Percentiles rank a stretch among this genome's conserved stretches.
Evolutionary conservation across 306 rosid species (phyloP).

Genomic region (Dalbergia cultrata): DNA sequence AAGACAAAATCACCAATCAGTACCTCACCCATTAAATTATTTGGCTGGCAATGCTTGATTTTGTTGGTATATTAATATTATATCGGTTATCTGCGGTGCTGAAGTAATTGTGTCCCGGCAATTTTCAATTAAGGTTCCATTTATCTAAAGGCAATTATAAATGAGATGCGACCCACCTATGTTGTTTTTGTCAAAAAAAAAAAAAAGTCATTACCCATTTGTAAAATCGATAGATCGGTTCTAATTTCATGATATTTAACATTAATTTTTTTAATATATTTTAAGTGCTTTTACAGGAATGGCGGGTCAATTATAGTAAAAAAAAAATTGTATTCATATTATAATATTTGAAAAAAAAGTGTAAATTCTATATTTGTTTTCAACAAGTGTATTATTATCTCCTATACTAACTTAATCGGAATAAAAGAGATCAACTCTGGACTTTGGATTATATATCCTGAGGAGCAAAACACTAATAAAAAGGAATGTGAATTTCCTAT

Average conservation of each 20-base stretch:
- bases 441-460: not conserved
- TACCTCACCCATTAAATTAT: not conserved
- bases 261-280: not conserved
- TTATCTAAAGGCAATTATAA: not conserved
- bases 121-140: conserved; percentile 8
- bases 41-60: conserved; percentile 7
- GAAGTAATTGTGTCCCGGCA: not conserved
- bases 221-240: not conserved
- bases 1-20: not conserved
- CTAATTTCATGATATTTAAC: not conserved
- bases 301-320: not conserved
- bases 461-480: not conserved
- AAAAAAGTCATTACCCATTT: not conserved
- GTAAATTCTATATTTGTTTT: too few species aligned
- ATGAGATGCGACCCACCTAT: not conserved
- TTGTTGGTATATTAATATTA: not conserved
- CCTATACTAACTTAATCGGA: too few species aligned
- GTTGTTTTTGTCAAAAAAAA: not conserved
- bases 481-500: not conserved
- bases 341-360: not conserved
- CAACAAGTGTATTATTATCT: too few species aligned
- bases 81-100: not conserved
- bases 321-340: not conserved
- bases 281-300: not conserved
- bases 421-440: too few species aligned